phyloP scores from a whole-genome alignment of 2,329 filamentous ascomycete genomes.

The Aspergillus calidoustus region DNA sequence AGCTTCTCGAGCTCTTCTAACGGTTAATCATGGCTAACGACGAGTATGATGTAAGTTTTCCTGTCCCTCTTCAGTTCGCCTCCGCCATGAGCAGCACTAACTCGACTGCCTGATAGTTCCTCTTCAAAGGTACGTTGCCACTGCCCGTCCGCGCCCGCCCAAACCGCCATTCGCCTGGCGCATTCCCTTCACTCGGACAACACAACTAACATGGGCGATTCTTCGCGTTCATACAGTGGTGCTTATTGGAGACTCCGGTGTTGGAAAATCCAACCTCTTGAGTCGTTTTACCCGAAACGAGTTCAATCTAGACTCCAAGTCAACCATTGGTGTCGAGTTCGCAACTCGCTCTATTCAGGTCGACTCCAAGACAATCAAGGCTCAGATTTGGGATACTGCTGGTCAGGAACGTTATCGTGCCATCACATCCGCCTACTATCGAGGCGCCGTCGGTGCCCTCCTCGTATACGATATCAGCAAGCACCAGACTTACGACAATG shows the following conservation, averaged over 20 bases:
- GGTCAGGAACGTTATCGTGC: slow-evolving; percentile 98
- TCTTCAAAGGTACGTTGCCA: slow-evolving; percentile 85
- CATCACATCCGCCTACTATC: slow-evolving; percentile 99
- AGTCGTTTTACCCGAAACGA: slow-evolving; percentile 99
- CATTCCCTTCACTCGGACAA: neutral
- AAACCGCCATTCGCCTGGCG: slow-evolving; percentile 17
- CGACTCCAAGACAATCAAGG: slow-evolving; percentile 99
- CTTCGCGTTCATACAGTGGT: slow-evolving; percentile 67
- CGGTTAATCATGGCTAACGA: slow-evolving; percentile 85
- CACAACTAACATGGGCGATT: slow-evolving; percentile 25
- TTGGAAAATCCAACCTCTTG: slow-evolving; percentile 99
- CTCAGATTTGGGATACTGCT: slow-evolving; percentile 99
- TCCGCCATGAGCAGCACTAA: slow-evolving; percentile 13
- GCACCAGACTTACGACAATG: slow-evolving; percentile 98
- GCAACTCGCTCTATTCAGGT: slow-evolving; percentile 98
- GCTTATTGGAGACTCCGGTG: slow-evolving; percentile 97
- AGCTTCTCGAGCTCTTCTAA: slow-evolving; percentile 29
- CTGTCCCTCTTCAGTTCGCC: slow-evolving; percentile 1
- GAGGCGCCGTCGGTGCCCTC: slow-evolving; percentile 93
- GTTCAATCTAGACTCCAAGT: slow-evolving; percentile 99
- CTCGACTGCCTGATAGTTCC: slow-evolving; percentile 67
- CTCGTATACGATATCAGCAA: slow-evolving; percentile 99
- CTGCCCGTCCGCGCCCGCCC: slow-evolving; percentile 27
- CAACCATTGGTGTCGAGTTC: slow-evolving; percentile 99
- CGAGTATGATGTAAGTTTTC: slow-evolving; percentile 91